These are phyloP conservation scores for Psidium friedrichsthalianum DNA, from an alignment of 345 rosid species.

Conservation along the genomic window DNA sequence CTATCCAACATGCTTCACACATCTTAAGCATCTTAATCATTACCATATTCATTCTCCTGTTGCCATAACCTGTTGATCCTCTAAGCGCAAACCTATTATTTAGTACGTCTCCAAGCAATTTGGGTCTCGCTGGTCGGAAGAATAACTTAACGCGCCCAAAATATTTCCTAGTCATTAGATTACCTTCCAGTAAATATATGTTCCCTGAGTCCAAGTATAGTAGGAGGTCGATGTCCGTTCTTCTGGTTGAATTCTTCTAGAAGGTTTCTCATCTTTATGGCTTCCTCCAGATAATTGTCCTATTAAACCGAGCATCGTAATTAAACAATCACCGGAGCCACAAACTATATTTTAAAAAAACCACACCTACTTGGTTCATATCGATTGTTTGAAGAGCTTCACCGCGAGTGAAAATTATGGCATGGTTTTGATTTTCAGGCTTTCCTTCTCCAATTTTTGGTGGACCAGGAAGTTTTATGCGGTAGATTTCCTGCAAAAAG, in stretches of 20 bases:
- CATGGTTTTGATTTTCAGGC: conserved; percentile 97
- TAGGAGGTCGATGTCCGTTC: conserved; percentile 67
- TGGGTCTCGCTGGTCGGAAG: background rate
- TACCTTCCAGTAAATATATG: conserved; percentile 96
- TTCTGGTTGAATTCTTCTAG: conserved; percentile 75
- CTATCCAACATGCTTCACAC: background rate
- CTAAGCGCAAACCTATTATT: background rate
- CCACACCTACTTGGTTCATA: conserved; percentile 76
- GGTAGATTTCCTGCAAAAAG: conserved; percentile 58
- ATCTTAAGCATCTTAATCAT: background rate
- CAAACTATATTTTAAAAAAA: conserved; percentile 1
- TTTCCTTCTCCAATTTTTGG: conserved; percentile 97
- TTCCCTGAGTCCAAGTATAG: conserved; percentile 88
- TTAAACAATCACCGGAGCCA: conserved; percentile 1
- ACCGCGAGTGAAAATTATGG: conserved; percentile 86
- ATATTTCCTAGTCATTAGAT: background rate
- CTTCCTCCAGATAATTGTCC: conserved; percentile 94
- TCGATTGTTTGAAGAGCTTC: conserved; percentile 96
- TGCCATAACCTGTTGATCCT: background rate
- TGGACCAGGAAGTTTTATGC: conserved; percentile 87
- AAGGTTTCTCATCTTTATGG: conserved; percentile 94
- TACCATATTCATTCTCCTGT: background rate
- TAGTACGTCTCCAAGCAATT: background rate
- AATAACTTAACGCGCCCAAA: background rate
- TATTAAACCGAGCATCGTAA: conserved; percentile 19